Evolutionary conservation across 164 flowering plant species (phyloP), one percentile per base, ranked within the genome.

Genomic region (Umbilicus rupestris): DNA sequence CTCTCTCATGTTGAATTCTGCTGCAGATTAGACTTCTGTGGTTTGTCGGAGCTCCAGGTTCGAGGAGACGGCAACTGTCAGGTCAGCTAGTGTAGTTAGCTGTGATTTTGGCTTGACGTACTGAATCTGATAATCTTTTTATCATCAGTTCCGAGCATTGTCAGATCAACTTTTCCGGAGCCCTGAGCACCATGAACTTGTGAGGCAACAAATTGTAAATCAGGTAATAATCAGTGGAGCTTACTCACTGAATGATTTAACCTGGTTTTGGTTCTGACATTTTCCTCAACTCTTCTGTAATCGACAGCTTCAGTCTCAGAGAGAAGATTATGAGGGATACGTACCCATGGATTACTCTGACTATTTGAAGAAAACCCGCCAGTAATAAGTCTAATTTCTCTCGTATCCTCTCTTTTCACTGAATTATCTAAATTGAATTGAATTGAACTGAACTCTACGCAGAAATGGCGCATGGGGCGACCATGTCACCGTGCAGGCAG

Each of bases 381-480:
- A 68, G 87, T 81, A 79, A 70, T 81, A 79, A 70, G 42, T 9
- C 68, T 57, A 59, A 11, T 26, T 30, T 35, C 31, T n/a, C n/a
- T n/a, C n/a, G n/a, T n/a, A n/a, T n/a, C 65, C 46, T 33, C 41
- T 7, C 62, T n/a, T 8, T 5, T 0, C 30, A 16, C 50, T n/a
- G 59, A 58, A 57, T 57, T 37, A 12, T 12, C 41, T 42, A 64
- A 26, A 22, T 8, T 22, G 11, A 52, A 8, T 8, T 22, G 19
- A 55, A 15, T 7, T 26, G 1, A 55, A 11, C 33, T 55, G 12
- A 55, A 28, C 11, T 19, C 16, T 55, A 14, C 19, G 5, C 64
- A 83, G 85, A 78, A 79, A 73, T 30, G 88, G 87, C 17, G 85
- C 81, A 52, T 83, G 87, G 87, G 87, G 87, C 39, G 83, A 80